A percentile compares a stretch with the other conserved stretches of the same genome.
phyloP scores from a whole-genome alignment of 768 basidiomycete genomes.

The Naganishia antarctica region DNA sequence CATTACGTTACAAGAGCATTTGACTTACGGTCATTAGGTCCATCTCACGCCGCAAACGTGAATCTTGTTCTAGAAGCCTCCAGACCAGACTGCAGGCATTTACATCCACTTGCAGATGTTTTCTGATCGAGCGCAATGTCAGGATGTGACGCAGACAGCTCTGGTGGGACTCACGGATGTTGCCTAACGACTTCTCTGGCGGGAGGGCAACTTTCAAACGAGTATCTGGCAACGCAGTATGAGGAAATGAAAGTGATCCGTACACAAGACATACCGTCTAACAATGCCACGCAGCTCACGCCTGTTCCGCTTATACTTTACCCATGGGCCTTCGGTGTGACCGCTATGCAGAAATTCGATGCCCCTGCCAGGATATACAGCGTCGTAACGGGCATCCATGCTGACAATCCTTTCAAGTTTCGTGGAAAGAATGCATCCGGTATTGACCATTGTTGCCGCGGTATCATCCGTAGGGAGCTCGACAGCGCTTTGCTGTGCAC shows the following conservation, averaged over 20 bases:
- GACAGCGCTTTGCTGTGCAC: not conserved
- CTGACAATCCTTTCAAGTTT: conserved; percentile 5
- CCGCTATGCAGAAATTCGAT: conserved; percentile 11
- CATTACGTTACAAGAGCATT: too few species aligned
- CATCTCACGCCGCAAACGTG: not conserved
- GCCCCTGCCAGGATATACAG: not conserved
- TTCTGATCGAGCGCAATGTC: not conserved
- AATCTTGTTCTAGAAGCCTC: not conserved
- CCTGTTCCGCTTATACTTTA: not conserved
- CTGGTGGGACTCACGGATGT: conserved; percentile 3
- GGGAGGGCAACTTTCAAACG: not conserved
- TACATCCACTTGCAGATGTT: conserved; percentile 4
- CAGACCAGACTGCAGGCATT: not conserved
- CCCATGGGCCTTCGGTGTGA: not conserved
- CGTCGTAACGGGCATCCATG: not conserved
- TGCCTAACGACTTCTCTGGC: not conserved
- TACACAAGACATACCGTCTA: not conserved
- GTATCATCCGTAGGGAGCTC: not conserved
- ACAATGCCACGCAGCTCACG: not conserved
- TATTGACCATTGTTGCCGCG: not conserved
- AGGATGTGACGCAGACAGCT: too few species aligned
- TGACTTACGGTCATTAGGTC: conserved; percentile 8
- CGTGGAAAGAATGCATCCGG: not conserved
- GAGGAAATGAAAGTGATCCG: too few species aligned
- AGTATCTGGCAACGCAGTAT: not conserved